Evolutionary conservation across 2,329 filamentous ascomycete genomes (phyloP).

Genomic region (Cytospora paraplurivora): DNA sequence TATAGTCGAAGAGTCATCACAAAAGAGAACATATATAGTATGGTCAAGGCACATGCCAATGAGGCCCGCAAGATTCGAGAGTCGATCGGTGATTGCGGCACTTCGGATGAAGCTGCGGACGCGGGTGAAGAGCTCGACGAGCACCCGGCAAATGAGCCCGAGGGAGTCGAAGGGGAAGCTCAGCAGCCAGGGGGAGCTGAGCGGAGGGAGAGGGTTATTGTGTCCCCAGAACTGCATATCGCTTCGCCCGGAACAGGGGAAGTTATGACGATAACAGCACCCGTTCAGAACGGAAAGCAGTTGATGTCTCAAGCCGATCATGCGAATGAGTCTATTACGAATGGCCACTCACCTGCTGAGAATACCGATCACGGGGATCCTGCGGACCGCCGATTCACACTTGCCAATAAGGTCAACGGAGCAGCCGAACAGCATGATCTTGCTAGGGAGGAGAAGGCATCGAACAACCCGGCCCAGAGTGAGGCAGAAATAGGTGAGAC

Average conservation of each 20-base stretch:
- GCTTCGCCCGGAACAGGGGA: constrained; percentile 9
- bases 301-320: neutral
- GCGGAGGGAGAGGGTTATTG: neutral
- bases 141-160: constrained; percentile 1
- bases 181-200: neutral
- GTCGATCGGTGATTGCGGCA: constrained; percentile 6
- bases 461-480: neutral
- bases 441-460: neutral
- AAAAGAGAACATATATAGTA: constrained; percentile 35
- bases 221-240: constrained; percentile 15
- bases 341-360: neutral
- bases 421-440: neutral
- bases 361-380: neutral
- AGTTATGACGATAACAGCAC: neutral
- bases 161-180: neutral
- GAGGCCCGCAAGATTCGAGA: constrained; percentile 30
- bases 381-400: neutral
- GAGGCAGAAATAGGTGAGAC: neutral
- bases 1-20: constrained; percentile 37
- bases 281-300: neutral
- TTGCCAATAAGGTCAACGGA: neutral
- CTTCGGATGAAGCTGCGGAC: neutral
- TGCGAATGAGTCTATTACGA: neutral
- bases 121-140: constrained; percentile 12
- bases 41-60: constrained; percentile 35